Base-by-base conservation (phyloP, 2,329 filamentous ascomycete genomes). In the Fusarium neocosmosporiellum region DNA sequence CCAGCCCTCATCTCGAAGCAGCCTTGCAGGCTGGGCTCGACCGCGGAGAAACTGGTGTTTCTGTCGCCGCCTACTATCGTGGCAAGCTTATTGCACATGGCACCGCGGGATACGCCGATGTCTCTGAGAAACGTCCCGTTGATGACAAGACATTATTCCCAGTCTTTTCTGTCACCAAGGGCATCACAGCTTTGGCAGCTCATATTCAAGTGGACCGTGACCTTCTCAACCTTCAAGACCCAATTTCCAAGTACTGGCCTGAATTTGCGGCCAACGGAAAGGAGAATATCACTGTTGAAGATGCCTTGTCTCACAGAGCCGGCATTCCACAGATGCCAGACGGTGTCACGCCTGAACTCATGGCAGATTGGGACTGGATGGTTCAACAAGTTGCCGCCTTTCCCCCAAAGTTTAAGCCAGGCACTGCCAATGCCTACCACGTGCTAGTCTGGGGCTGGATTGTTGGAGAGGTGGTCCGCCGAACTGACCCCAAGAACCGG, bases 221-320 rank as follows among this genome's bases (percentile, higher is more conserved):
- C 1, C 0, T 72, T 7, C 39, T 72, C 0, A 22, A 59, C 4
- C 18, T 63, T 1, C 18, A 59, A 0, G 27, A 65, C 2, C 63
- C 63, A 0, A 53, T 74, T 2, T 50, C 63, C 6, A 59, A 67
- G 6, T 74, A 72, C 36, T 74, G 69, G 72, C 72, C 72, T 0
- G 72, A 65, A 4, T 74, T 74, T 10, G 71, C 29, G 1, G 54
- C 53, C 7, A 67, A 74, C 3, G 66, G 66, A 8, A 74, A 74
- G 7, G 63, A 68, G 2, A 39, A 31, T 2, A 50, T 61, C n/a
- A 68, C 73, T 1, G 33, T 74, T 0, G 63, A 33, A 2, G 34
- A 65, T 5, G 13, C 63, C 0, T 48, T 74, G 1, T 58, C 69
- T 0, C 72, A 74, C 1, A 36, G 71, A 0, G 71, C 69, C 3